Conservation (phyloP, 495 filamentous ascomycete species). For the Hyaloscypha finlandica region DNA sequence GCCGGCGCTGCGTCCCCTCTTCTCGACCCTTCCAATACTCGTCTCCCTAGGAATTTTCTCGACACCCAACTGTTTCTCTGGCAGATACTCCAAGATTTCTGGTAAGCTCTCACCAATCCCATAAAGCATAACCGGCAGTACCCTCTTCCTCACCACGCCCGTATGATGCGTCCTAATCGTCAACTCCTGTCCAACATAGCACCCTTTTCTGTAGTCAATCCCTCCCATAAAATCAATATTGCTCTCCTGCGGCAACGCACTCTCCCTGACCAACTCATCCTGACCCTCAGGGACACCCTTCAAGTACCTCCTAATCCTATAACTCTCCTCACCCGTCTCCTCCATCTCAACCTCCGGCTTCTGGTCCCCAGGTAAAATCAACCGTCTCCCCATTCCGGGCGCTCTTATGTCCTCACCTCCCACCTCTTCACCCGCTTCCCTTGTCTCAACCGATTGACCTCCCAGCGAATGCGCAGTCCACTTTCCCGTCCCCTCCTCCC, state of each 20-base stretch:
- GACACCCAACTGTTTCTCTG: slow-evolving; percentile 30
- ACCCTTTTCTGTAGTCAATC: slow-evolving; percentile 93
- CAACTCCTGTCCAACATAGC: slow-evolving; percentile 95
- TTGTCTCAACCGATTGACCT: neutral
- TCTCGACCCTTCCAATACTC: slow-evolving; percentile 43
- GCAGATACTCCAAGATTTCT: slow-evolving; percentile 50
- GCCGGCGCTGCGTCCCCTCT: slow-evolving; percentile 68
- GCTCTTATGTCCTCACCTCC: slow-evolving; percentile 63
- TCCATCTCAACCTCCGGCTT: slow-evolving; percentile 31
- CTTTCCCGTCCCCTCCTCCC: slow-evolving; percentile 43
- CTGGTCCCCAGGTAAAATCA: slow-evolving; percentile 46
- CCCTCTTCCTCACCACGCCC: slow-evolving; percentile 86
- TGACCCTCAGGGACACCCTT: slow-evolving; percentile 84
- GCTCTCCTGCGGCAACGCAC: slow-evolving; percentile 75
- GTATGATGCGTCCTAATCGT: slow-evolving; percentile 94
- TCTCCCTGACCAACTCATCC: slow-evolving; percentile 66
- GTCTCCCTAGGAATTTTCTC: slow-evolving; percentile 34
- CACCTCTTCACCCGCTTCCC: slow-evolving; percentile 31
- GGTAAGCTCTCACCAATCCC: slow-evolving; percentile 35
- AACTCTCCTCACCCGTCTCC: slow-evolving; percentile 41
- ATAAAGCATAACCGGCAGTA: slow-evolving; percentile 86
- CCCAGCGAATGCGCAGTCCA: slow-evolving; percentile 50
- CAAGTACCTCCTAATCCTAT: slow-evolving; percentile 72
- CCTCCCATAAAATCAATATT: slow-evolving; percentile 82
- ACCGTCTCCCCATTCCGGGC: slow-evolving; percentile 65